Evolutionary conservation across 2,329 filamentous ascomycete genomes (phyloP).

Genomic region (Xylaria sp.): DNA sequence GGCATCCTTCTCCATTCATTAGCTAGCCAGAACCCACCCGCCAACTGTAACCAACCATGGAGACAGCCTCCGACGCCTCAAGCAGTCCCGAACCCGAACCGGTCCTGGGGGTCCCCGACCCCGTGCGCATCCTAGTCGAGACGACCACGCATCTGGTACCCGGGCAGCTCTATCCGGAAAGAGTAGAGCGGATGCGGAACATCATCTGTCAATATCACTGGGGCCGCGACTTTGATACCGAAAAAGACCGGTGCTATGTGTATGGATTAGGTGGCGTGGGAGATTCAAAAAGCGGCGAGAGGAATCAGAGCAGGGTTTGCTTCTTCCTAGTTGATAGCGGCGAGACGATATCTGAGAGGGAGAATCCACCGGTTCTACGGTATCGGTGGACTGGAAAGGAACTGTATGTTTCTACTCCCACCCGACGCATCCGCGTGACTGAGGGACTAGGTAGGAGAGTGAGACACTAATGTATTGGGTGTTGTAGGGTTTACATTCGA

Average conservation of each 20-base stretch:
- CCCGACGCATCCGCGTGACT: background rate
- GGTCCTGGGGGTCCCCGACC: background rate
- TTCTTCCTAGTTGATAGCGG: conserved; percentile 3
- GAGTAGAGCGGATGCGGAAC: background rate
- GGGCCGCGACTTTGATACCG: background rate
- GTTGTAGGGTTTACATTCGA: conserved; percentile 3
- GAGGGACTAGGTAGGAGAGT: no score
- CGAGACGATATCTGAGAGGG: background rate
- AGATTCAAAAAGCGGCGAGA: background rate
- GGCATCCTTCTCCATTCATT: background rate
- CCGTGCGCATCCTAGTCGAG: conserved; percentile 11
- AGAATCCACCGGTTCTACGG: background rate
- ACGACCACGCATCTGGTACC: background rate
- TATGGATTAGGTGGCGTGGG: background rate
- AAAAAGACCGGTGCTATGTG: background rate
- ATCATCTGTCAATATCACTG: conserved; percentile 7
- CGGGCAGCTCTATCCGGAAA: background rate
- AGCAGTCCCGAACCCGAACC: background rate
- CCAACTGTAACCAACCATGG: background rate
- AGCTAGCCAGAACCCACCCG: background rate
- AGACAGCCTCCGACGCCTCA: conserved; percentile 1
- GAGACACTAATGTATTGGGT: background rate
- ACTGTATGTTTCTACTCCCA: background rate
- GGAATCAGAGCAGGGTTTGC: background rate
- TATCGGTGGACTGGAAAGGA: conserved; percentile 3